These are phyloP conservation scores for Neurospora terricola DNA, from an alignment of 495 filamentous ascomycete species.

Conservation along the genomic window DNA sequence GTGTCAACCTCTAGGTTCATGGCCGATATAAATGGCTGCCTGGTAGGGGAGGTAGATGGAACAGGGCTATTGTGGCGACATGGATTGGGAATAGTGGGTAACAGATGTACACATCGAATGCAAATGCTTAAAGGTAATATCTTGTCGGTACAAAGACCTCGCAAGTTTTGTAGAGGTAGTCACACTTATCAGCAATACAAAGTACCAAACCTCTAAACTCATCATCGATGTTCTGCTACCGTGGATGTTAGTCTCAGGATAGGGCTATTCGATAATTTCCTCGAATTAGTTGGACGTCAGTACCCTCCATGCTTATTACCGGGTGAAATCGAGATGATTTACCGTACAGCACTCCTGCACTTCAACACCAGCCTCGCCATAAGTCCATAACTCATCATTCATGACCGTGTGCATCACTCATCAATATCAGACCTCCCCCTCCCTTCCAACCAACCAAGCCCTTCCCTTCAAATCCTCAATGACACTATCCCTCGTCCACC, in stretches of 20 bases:
- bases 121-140: background rate
- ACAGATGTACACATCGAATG: no score
- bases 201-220: background rate
- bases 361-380: no score
- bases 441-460: constrained; percentile 40
- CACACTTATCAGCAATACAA: background rate
- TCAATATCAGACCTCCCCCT: background rate
- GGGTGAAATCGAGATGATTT: no score
- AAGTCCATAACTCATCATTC: background rate
- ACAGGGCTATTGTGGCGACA: background rate
- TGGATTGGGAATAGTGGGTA: background rate
- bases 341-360: no score
- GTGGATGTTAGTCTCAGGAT: background rate
- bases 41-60: background rate
- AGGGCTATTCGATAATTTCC: background rate
- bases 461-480: constrained; percentile 47
- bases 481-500: constrained; percentile 42
- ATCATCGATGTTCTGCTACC: background rate
- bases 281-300: background rate
- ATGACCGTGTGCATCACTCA: background rate
- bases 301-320: no score
- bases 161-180: background rate
- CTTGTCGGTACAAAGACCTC: background rate
- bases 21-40: background rate
- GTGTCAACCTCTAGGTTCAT: background rate